A percentile compares a stretch with the other conserved stretches of the same genome.
Evolutionary conservation across 257 asterid species (phyloP).

Genomic region (Misopates orontium): DNA sequence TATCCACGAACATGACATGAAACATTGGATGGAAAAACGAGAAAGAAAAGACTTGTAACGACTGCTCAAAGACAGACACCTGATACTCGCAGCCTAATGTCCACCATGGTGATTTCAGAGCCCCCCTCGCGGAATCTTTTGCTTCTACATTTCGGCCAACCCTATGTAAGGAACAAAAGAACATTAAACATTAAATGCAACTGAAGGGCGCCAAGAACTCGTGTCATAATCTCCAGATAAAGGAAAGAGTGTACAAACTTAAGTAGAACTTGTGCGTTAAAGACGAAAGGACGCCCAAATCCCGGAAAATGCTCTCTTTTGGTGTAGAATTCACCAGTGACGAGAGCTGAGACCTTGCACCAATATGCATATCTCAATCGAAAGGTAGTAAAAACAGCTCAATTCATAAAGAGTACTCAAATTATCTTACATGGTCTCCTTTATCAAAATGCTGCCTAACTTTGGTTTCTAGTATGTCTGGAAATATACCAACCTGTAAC

Average conservation of each 20-base stretch:
- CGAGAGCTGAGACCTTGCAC: slow-evolving; percentile 95
- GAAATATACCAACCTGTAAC: slow-evolving; percentile 87
- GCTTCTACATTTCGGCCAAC: slow-evolving; percentile 82
- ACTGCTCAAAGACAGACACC: slow-evolving; percentile 34
- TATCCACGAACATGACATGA: background rate
- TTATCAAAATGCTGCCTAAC: slow-evolving; percentile 78
- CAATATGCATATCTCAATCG: slow-evolving; percentile 48
- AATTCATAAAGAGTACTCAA: slow-evolving; percentile 30
- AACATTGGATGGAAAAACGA: slow-evolving; percentile 12
- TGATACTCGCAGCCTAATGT: slow-evolving; percentile 86
- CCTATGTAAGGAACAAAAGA: slow-evolving; percentile 36
- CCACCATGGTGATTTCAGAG: slow-evolving; percentile 98
- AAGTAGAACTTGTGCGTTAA: slow-evolving; percentile 72
- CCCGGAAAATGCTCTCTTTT: slow-evolving; percentile 97
- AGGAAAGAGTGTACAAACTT: slow-evolving; percentile 53
- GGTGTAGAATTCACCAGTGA: slow-evolving; percentile 91
- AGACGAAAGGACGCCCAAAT: slow-evolving; percentile 89
- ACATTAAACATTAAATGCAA: slow-evolving; percentile 6
- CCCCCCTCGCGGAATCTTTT: slow-evolving; percentile 92
- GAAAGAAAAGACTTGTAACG: slow-evolving; percentile 4
- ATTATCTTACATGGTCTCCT: slow-evolving; percentile 74
- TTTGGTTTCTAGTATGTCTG: slow-evolving; percentile 77
- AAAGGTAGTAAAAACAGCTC: slow-evolving; percentile 29
- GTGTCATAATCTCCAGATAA: slow-evolving; percentile 10
- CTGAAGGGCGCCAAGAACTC: background rate